A percentile compares a stretch with the other conserved stretches of the same genome.
These are phyloP conservation scores for Poa pratensis DNA, from an alignment of 176 grass and related monocot species.

Conservation along the genomic window DNA sequence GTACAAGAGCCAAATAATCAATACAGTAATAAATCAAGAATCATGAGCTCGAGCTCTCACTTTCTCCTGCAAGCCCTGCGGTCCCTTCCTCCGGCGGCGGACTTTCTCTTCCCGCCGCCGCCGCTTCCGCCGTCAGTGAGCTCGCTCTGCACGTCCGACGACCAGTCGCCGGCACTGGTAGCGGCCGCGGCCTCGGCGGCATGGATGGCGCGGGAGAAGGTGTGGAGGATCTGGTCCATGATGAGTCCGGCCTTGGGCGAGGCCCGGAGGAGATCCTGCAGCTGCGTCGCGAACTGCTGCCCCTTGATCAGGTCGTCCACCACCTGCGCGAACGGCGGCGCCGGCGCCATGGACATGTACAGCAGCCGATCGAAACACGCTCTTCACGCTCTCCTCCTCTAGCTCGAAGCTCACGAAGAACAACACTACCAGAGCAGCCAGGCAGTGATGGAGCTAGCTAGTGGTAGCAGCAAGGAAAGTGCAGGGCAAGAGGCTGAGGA, in stretches of 20 bases:
- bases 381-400: too few relatives aligned
- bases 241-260: slow-evolving; percentile 41
- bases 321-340: slow-evolving; percentile 40
- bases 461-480: not conserved
- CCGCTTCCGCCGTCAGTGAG: slow-evolving; percentile 38
- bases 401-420: not conserved
- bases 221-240: slow-evolving; percentile 55
- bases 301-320: slow-evolving; percentile 58
- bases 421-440: not conserved
- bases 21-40: not conserved
- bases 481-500: not conserved
- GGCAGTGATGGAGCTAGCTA: not conserved
- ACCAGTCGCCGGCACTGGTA: not conserved
- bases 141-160: slow-evolving; percentile 48
- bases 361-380: too few relatives aligned
- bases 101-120: slow-evolving; percentile 60
- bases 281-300: slow-evolving; percentile 41
- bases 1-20: too few relatives aligned
- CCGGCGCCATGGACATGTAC: slow-evolving; percentile 15
- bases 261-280: slow-evolving; percentile 38
- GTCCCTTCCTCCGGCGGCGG: not conserved
- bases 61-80: slow-evolving; percentile 50
- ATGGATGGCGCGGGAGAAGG: slow-evolving; percentile 52
- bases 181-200: slow-evolving; percentile 23
- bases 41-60: slow-evolving; percentile 25